phyloP scores from a whole-genome alignment of 768 basidiomycete species.

The Rhodosporidiobolus sp. region DNA sequence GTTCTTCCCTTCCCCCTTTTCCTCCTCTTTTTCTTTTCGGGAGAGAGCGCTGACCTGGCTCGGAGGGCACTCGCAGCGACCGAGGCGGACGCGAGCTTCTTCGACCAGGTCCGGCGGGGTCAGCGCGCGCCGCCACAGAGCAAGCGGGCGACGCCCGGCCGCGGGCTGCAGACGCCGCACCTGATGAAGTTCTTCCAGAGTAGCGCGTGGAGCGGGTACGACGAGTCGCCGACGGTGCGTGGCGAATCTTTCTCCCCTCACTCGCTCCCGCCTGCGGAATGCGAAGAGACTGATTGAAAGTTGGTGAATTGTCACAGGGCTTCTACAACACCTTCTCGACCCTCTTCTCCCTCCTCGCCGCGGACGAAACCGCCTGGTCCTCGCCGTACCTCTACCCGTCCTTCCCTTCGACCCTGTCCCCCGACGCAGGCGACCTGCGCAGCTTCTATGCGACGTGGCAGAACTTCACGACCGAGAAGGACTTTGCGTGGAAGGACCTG shows the following conservation, averaged over 20 bases:
- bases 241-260: slow-evolving; percentile 1
- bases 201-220: slow-evolving; percentile 63
- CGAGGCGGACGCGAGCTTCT: slow-evolving; percentile 71
- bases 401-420: slow-evolving; percentile 65
- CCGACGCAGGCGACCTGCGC: slow-evolving; percentile 56
- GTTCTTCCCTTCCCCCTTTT: slow-evolving; percentile 55
- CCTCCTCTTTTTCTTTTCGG: slow-evolving; percentile 54
- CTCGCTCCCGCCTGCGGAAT: background rate
- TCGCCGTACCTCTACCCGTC: slow-evolving; percentile 62
- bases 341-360: slow-evolving; percentile 74
- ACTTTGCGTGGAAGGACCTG: slow-evolving; percentile 80
- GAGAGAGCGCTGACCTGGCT: background rate
- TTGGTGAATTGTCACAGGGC: slow-evolving; percentile 55
- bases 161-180: slow-evolving; percentile 56
- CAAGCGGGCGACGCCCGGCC: slow-evolving; percentile 66
- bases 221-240: slow-evolving; percentile 62
- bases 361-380: slow-evolving; percentile 57
- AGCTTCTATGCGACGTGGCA: slow-evolving; percentile 82
- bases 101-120: slow-evolving; percentile 78
- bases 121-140: slow-evolving; percentile 52
- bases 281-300: background rate
- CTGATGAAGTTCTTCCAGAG: slow-evolving; percentile 79
- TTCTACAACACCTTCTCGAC: slow-evolving; percentile 88
- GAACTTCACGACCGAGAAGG: slow-evolving; percentile 80
- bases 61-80: background rate